Base-by-base conservation (phyloP, 106 monocot species). In the Gastrodia elata region DNA sequence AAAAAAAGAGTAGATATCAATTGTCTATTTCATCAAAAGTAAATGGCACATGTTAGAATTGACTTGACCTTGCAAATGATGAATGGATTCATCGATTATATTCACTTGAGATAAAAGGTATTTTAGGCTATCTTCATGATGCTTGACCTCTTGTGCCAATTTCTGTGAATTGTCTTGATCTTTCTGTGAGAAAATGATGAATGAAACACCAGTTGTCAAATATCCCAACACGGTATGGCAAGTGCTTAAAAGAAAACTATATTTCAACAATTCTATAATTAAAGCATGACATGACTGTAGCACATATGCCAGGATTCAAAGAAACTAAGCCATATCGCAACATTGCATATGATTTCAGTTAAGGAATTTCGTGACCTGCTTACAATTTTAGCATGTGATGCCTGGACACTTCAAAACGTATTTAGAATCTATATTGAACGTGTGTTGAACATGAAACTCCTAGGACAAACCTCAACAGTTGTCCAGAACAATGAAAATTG, bases 101-200 rank as follows among this genome's bases (percentile, higher is more conserved):
- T 78, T 74, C 49, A 76, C 73, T 37, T 85, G 80, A 67, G 74
- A 68, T 26, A 85, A 89, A 59, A 93, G 80, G 77, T 82, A 79
- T 69, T 64, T 80, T 18, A 93, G 9, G 76, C 80, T 87, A 72
- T 85, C 83, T 37, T 93, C 93, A 30, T 93, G 87, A 75, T 93
- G 85, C 75, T 83, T 89, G 43, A 89, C 72, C 80, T 93, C 84
- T 58, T 81, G 67, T 64, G 70, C 89, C 40, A 93, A 65, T 77
- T 83, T 89, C 56, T 89, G 49, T 18, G 89, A 16, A 65, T 87
- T 85, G 40, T 84, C 79, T 64, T 93, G 68, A 57, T 89, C 58
- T 57, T 79, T 82, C 93, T 93, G 79, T 48, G 77, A 72, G 25
- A 72, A 73, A 49, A 71, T 38, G 38, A 67, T 36, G n/a, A 4